Percentiles rank a stretch among this genome's conserved stretches.
These are phyloP conservation scores for Trapa incisa DNA, from an alignment of 345 rosid species.

Conservation along the genomic window DNA sequence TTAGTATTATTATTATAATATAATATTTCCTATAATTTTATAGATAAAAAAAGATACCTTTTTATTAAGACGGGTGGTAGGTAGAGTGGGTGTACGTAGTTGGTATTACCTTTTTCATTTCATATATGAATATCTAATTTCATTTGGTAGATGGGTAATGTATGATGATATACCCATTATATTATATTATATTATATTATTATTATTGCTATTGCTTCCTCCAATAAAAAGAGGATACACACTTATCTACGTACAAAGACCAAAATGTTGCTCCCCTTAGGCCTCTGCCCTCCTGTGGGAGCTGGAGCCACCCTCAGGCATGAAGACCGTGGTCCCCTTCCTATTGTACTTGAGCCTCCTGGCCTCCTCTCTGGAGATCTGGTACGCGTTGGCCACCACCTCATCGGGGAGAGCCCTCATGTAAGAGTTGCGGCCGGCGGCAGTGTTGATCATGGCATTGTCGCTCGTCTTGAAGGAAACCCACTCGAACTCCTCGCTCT, in stretches of 20 bases:
- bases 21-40: too few species aligned
- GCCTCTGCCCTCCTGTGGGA: constrained; percentile 41
- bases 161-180: too few species aligned
- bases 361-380: constrained; percentile 43
- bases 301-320: constrained; percentile 7
- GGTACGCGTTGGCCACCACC: constrained; percentile 39
- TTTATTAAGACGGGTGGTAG: too few species aligned
- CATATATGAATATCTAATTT: too few species aligned
- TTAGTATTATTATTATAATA: too few species aligned
- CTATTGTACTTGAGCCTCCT: constrained; percentile 35
- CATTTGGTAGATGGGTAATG: too few species aligned
- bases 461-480: constrained; percentile 55
- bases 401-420: constrained; percentile 41
- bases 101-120: too few species aligned
- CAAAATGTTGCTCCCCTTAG: constrained; percentile 2
- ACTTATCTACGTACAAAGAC: not conserved
- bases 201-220: too few species aligned
- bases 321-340: constrained; percentile 28
- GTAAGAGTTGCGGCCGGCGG: constrained; percentile 45
- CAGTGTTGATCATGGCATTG: constrained; percentile 27
- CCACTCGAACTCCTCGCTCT: constrained; percentile 47
- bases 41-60: too few species aligned
- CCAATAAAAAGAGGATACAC: not conserved
- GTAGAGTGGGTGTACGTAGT: too few species aligned
- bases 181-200: too few species aligned